Evolutionary conservation across 2,329 filamentous ascomycete genomes (phyloP).

Genomic region (Calonectria pteridis): DNA sequence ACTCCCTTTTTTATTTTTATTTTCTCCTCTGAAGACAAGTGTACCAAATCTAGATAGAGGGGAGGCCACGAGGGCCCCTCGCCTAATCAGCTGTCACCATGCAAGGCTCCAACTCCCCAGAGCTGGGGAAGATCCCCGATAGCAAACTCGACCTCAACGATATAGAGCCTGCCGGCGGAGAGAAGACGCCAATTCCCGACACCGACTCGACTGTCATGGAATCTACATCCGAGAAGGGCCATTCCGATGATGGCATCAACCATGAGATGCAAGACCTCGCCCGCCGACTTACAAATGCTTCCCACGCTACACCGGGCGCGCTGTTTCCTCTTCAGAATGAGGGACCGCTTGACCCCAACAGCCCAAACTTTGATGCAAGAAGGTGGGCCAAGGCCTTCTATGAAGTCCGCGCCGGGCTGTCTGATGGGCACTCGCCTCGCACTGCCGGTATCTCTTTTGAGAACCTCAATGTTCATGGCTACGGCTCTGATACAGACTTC

Average conservation of each 20-base stretch:
- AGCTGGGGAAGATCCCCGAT: not conserved
- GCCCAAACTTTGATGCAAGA: not conserved
- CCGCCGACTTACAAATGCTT: not conserved
- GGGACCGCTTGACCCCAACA: constrained; percentile 9
- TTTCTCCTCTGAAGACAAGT: not conserved
- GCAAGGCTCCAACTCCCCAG: not conserved
- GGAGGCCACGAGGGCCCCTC: not conserved
- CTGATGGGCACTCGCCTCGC: not conserved
- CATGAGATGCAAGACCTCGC: not conserved
- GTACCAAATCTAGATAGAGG: not conserved
- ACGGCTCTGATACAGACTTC: constrained; percentile 74
- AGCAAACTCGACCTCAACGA: not conserved
- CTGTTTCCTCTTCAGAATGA: not conserved
- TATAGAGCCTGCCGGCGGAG: not conserved
- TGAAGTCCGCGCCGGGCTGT: not conserved
- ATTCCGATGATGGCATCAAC: not conserved
- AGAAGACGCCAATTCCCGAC: not conserved
- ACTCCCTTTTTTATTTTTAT: not conserved
- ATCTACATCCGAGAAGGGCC: not conserved
- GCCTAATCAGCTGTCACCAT: not conserved
- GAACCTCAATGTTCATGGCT: constrained; percentile 74
- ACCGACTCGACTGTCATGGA: constrained; percentile 3
- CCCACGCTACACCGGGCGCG: not conserved
- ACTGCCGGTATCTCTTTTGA: constrained; percentile 69
- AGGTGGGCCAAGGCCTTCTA: constrained; percentile 17